Evolutionary conservation across 805 yeast species (phyloP).

Genomic region (Kuraishia cidri): DNA sequence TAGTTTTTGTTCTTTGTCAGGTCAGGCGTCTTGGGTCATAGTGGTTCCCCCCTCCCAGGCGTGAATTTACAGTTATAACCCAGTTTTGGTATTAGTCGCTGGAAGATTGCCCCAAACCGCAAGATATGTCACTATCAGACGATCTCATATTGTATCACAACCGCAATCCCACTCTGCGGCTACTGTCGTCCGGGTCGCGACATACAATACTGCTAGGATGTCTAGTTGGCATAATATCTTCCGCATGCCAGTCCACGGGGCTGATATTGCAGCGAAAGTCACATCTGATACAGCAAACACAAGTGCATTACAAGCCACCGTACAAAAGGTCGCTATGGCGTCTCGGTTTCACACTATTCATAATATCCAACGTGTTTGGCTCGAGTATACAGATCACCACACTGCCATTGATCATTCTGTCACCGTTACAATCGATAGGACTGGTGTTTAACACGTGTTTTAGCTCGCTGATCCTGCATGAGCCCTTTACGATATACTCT

Average conservation of each 20-base stretch:
- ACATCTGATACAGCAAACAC: conserved; percentile 37
- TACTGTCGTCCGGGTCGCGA: too few relatives aligned
- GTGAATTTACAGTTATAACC: too few relatives aligned
- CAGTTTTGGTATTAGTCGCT: too few relatives aligned
- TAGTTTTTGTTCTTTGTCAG: too few relatives aligned
- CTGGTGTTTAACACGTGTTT: conserved; percentile 79
- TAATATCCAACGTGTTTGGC: conserved; percentile 70
- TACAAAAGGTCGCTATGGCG: conserved; percentile 61
- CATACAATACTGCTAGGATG: conserved; percentile 53
- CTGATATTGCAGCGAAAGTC: conserved; percentile 76
- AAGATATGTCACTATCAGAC: too few relatives aligned
- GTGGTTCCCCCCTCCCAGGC: too few relatives aligned
- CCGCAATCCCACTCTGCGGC: too few relatives aligned
- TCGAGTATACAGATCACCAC: conserved; percentile 79
- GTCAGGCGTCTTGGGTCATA: too few relatives aligned
- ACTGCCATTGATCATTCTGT: conserved; percentile 67
- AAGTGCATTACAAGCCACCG: conserved; percentile 18
- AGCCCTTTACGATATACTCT: conserved; percentile 51
- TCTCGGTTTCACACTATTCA: conserved; percentile 60
- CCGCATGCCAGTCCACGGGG: conserved; percentile 76
- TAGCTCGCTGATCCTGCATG: conserved; percentile 59
- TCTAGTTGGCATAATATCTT: conserved; percentile 61
- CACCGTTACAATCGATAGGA: conserved; percentile 82
- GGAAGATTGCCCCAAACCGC: too few relatives aligned
- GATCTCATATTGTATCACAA: too few relatives aligned